Base-by-base conservation (phyloP, 169 alveolate species). In the Babesia microti region DNA sequence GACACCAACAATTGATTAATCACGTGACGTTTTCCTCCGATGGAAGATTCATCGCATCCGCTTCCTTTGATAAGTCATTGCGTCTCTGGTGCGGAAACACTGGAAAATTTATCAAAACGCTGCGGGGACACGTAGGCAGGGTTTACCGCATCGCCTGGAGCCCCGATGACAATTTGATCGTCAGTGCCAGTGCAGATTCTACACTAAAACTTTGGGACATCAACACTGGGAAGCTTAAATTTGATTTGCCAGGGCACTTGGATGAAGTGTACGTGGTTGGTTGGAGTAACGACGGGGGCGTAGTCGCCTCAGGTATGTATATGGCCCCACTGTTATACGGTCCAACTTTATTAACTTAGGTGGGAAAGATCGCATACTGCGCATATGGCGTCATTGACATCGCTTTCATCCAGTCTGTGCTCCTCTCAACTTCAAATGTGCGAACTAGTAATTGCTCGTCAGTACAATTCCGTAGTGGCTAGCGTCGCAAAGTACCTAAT, bases 181-280 rank as follows among this genome's bases (percentile, higher is more conserved):
- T 93, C 32, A 72, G 94, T 41, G 94, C 93, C 28, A 85, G 96
- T 34, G 89, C 91, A 40, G 99, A 93, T 79, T 74, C 94, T 36
- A 93, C 98, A 1, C 79, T 93, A 50, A 93, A 93, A 67, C 83
- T 91, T 26, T 90, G 98, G 97, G 91, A 89, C 47, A 87, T 88
- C 6, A 83, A 82, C 40, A 83, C 90, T 11, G 76, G 88, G 45
- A 93, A 91, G 51, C 82, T 92, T 26, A 88, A 89, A 81, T 89
- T 75, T 49, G 97, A 92, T 61, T 83, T 95, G 14, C 98, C 98
- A 15, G 99, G 99, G 5, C 98, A 92, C 67, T 96, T 98, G 6
- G 99, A 95, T 66, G 98, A 93, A 55, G 94, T 95, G 11, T 95
- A 90, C 76, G 93, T 98, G 2, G 83, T 95, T 17, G 98, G 93